Evolutionary conservation across 1,139 yeast species (phyloP).

Genomic region (Sugiyamaella neomexicana): DNA sequence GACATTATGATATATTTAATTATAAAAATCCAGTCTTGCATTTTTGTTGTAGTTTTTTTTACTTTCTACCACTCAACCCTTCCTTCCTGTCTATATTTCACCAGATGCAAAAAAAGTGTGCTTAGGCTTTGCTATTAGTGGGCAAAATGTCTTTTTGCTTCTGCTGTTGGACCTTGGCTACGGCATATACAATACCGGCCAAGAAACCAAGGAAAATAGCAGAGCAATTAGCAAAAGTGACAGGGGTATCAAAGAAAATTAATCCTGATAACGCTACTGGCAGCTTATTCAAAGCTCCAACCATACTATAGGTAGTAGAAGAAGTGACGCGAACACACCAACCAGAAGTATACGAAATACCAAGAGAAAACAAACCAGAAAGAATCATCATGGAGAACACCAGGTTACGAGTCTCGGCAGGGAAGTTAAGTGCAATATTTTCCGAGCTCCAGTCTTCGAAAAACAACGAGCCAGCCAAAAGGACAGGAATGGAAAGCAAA

Average conservation of each 20-base stretch:
- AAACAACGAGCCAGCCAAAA: slow-evolving; percentile 67
- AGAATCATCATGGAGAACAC: slow-evolving; percentile 80
- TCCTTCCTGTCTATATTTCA: neutral
- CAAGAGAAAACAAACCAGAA: slow-evolving; percentile 92
- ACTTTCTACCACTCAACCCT: too few species aligned
- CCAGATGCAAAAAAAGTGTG: slow-evolving; percentile 6
- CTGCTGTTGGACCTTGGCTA: slow-evolving; percentile 80
- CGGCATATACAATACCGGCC: slow-evolving; percentile 93
- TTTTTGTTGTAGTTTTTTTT: neutral
- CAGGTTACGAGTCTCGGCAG: slow-evolving; percentile 62
- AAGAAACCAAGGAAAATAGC: slow-evolving; percentile 90
- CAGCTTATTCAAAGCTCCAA: slow-evolving; percentile 96
- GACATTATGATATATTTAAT: neutral
- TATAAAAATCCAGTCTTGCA: too few species aligned
- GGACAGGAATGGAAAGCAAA: slow-evolving; percentile 84
- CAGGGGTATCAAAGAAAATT: slow-evolving; percentile 90
- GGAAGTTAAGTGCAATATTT: slow-evolving; percentile 77
- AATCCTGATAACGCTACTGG: slow-evolving; percentile 96
- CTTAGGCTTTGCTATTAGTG: slow-evolving; percentile 31
- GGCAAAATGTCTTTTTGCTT: slow-evolving; percentile 46
- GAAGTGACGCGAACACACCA: slow-evolving; percentile 99
- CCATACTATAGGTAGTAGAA: slow-evolving; percentile 98
- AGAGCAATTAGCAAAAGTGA: slow-evolving; percentile 85
- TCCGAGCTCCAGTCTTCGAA: slow-evolving; percentile 91
- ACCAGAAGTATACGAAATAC: slow-evolving; percentile 97